Evolutionary conservation across 371 early-diverging fungal species (phyloP).

Genomic region (Cokeromyces recurvatus): DNA sequence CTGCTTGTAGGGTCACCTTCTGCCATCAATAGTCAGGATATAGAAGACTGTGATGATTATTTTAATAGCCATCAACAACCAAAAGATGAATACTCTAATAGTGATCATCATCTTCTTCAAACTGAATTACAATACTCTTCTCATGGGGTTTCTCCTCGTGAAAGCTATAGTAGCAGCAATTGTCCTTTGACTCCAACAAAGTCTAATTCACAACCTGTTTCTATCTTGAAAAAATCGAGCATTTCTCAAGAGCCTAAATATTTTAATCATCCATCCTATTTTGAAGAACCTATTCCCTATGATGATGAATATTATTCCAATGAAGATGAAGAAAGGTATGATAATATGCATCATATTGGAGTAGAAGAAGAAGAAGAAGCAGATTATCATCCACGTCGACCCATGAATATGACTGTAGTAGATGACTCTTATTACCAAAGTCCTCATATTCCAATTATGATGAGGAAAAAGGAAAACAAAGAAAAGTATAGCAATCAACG

Average conservation of each 20-base stretch:
- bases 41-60: too few relatives aligned
- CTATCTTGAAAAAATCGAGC: conserved; percentile 15
- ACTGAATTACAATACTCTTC: too few relatives aligned
- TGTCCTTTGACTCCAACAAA: too few relatives aligned
- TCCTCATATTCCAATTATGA: neutral
- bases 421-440: neutral
- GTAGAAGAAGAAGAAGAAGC: conserved; percentile 22
- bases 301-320: neutral
- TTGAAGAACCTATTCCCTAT: too few relatives aligned
- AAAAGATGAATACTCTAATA: too few relatives aligned
- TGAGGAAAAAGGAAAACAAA: neutral
- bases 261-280: too few relatives aligned
- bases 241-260: neutral
- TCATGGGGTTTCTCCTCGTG: too few relatives aligned
- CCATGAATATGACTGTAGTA: neutral
- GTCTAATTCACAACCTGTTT: conserved; percentile 10
- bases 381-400: neutral
- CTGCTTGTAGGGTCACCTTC: too few relatives aligned
- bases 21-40: too few relatives aligned
- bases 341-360: conserved; percentile 24
- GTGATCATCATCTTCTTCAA: too few relatives aligned
- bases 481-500: neutral
- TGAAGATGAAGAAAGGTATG: neutral
- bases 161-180: too few relatives aligned
- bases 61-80: too few relatives aligned